Base-by-base conservation (phyloP, 2,329 filamentous ascomycete genomes). In the Eurotiales sp. region DNA sequence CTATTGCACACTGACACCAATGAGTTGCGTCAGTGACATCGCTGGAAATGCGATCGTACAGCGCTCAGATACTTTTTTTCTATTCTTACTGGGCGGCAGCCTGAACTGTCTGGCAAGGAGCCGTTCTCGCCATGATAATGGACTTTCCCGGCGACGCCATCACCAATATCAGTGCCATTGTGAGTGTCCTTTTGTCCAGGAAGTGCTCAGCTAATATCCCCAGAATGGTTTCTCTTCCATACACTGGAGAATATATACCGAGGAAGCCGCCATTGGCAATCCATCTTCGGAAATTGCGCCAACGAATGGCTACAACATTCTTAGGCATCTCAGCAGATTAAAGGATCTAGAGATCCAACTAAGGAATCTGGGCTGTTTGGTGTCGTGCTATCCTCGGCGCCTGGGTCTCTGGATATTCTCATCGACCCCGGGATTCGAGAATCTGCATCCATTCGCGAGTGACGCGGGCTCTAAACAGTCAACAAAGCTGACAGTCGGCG, bases 151-250 rank as follows among this genome's bases (percentile, higher is more conserved):
- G 66, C 56, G 64, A 62, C 54, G 67, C 67, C 52, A 66, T 65
- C 57, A 73, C 71, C 40, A 73, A 73, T 56, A 61, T 72, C 56
- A 66, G 64, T 60, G 60, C 66, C 50, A 67, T 72, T 61, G 71
- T 73, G 64, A 58, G 71, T 65, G 15, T 15, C n/a, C n/a, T 46
- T 27, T 37, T 22, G 36, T 27, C 15, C 21, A 27, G 17, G 21
- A 22, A 21, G 23, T 2, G 15, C n/a, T 29, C 14, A 21, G 36
- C 61, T 68, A 59, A 69, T 50, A 10, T 32, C 25, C 10, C 14
- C 42, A 73, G 71, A 69, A 72, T 63, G 69, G 68, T 29, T 72
- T 72, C 59, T 70, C 68, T 55, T 68, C 61, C 32, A 67, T 73
- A 22, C 66, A 72, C 50, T 73, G 71, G 69, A 70, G 69, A 57